Conservation (phyloP, 805 yeast genomes). For the Diddensiella caesifluorescens region DNA sequence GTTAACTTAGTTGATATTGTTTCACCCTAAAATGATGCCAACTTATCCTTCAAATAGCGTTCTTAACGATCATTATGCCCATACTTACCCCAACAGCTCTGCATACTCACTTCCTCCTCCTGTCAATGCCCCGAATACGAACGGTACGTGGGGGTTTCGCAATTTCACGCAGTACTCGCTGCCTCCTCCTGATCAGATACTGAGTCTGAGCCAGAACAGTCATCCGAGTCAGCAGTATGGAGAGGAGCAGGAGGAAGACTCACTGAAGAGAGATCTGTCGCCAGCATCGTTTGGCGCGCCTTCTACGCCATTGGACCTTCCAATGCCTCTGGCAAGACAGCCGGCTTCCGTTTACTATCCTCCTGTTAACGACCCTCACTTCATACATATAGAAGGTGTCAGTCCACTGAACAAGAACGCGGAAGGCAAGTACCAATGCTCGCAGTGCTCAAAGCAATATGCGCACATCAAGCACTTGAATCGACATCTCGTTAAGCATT, state of each 20-base stretch:
- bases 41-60: too few species aligned
- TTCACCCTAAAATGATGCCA: too few species aligned
- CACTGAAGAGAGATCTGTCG: background rate
- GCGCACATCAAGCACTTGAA: conserved; percentile 66
- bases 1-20: too few species aligned
- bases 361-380: background rate
- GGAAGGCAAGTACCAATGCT: conserved; percentile 41
- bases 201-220: background rate
- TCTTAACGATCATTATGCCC: too few species aligned
- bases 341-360: background rate
- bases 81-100: too few species aligned
- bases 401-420: conserved; percentile 34
- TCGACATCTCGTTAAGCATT: conserved; percentile 74
- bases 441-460: conserved; percentile 25
- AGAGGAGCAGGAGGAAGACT: background rate
- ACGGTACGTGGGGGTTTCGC: background rate
- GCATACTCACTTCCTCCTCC: too few species aligned
- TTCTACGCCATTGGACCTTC: background rate
- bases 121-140: too few species aligned
- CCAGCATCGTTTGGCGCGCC: too few species aligned
- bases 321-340: background rate
- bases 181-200: background rate
- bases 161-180: background rate
- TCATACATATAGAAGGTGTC: background rate
- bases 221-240: background rate